A percentile compares a stretch with the other conserved stretches of the same genome.
phyloP scores from a whole-genome alignment of 306 rosid genomes.

The Rosa persica region DNA sequence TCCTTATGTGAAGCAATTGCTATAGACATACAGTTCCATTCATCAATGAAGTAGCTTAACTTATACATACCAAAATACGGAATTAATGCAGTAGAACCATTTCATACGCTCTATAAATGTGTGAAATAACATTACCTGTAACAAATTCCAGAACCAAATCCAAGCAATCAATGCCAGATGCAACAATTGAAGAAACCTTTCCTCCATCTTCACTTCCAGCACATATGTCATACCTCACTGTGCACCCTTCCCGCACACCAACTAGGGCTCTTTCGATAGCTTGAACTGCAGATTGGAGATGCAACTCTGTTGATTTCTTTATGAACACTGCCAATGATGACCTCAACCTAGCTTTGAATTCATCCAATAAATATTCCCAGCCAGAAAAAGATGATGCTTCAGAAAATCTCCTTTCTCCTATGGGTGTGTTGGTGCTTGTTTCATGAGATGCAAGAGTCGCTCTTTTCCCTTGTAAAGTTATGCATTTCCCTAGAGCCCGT shows the following conservation, averaged over 20 bases:
- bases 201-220: slow-evolving; percentile 61
- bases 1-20: background rate
- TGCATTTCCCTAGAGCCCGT: slow-evolving; percentile 75
- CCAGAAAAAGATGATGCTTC: slow-evolving; percentile 47
- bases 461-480: slow-evolving; percentile 74
- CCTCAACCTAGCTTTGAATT: slow-evolving; percentile 64
- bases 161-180: slow-evolving; percentile 83
- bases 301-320: slow-evolving; percentile 66
- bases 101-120: slow-evolving; percentile 13
- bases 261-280: slow-evolving; percentile 79
- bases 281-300: slow-evolving; percentile 65
- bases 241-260: slow-evolving; percentile 58
- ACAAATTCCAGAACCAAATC: slow-evolving; percentile 79
- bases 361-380: slow-evolving; percentile 52
- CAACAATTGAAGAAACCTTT: slow-evolving; percentile 58
- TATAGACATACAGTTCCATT: background rate
- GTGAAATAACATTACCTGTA: slow-evolving; percentile 58
- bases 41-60: background rate
- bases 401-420: slow-evolving; percentile 27
- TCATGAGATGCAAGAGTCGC: slow-evolving; percentile 70
- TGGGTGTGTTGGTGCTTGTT: slow-evolving; percentile 53
- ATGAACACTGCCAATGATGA: slow-evolving; percentile 59
- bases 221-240: slow-evolving; percentile 55
- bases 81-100: background rate
- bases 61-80: background rate